Evolutionary conservation across 2,329 filamentous ascomycete genomes (phyloP), one percentile per base, ranked within the genome.

Genomic region (Claviceps sp.): DNA sequence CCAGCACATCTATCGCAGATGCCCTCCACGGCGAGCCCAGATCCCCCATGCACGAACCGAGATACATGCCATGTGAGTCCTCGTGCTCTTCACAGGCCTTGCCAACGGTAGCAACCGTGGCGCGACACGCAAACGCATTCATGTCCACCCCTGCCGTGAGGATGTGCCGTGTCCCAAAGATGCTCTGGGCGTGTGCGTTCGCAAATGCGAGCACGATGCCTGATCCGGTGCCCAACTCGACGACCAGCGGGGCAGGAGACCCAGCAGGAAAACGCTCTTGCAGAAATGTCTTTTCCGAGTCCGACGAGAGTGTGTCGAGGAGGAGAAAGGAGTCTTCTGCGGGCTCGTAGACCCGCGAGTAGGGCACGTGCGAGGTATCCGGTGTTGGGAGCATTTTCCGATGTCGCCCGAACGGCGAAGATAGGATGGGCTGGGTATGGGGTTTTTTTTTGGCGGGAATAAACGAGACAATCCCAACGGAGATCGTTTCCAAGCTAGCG

Each of bases 271-370:
- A 94, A 44, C 78, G 79, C 5, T 68, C 53, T 18, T 73, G 72
- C 20, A 96, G 79, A 66, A 89, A 95, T 24, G 70, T 59, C 4
- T 74, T 79, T 68, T 95, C 89, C 2, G 77, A 65, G 0, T 73
- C 54, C 1, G 83, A 85, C 0, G 90, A 91, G 45, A 98, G 77
- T 0, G 90, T 95, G 70, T 98, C 91, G 34, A 98, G 80, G 48
- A 98, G 78, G 45, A 98, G 79, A 65, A 89, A 98, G 5, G 90
- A 96, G 71, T 98, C 93, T 69, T 98, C 93, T 11, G 91, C 85
- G 38, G 93, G 93, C 64, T 96, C 90, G 70, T 98, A 98, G 59
- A 97, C 84, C 52, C 85, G 82, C 66, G 87, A 80, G 69, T 90
- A 95, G 51, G 85, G 80, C 54, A 97, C 87, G 70, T 98, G 93